A percentile compares a stretch with the other conserved stretches of the same genome.
phyloP scores from a whole-genome alignment of 768 basidiomycete genomes.

The Rhodotorula taiwanensis region DNA sequence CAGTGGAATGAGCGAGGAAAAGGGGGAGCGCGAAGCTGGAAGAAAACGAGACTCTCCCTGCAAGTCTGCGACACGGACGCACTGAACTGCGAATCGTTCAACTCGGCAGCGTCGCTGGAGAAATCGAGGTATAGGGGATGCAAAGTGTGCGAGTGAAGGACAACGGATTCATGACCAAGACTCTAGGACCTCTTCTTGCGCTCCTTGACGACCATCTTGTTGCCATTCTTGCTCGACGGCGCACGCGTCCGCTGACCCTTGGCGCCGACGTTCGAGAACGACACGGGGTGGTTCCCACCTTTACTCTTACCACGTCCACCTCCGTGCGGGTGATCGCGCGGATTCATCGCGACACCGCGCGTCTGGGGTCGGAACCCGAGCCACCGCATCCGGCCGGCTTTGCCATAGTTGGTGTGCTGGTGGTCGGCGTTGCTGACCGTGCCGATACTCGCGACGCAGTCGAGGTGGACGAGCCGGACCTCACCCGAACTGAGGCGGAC shows the following conservation, averaged over 20 bases:
- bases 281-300: conserved; percentile 78
- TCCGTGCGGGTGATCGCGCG: conserved; percentile 64
- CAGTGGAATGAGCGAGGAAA: no score
- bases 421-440: conserved; percentile 84
- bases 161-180: background rate
- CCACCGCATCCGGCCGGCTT: conserved; percentile 62
- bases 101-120: no score
- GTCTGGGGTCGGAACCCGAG: conserved; percentile 2
- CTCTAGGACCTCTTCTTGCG: conserved; percentile 4
- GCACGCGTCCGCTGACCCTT: conserved; percentile 89
- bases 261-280: conserved; percentile 46
- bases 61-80: no score
- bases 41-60: no score
- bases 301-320: conserved; percentile 98
- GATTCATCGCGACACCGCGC: conserved; percentile 34
- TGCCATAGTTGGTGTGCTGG: conserved; percentile 76
- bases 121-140: no score
- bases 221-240: conserved; percentile 56
- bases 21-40: no score
- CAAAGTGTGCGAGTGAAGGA: background rate
- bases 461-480: conserved; percentile 70
- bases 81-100: no score
- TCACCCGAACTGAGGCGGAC: conserved; percentile 88
- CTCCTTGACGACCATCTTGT: conserved; percentile 63
- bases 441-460: conserved; percentile 80